Conservation (phyloP, 2,329 filamentous ascomycete genomes). For the Fusarium fujikuroi region DNA sequence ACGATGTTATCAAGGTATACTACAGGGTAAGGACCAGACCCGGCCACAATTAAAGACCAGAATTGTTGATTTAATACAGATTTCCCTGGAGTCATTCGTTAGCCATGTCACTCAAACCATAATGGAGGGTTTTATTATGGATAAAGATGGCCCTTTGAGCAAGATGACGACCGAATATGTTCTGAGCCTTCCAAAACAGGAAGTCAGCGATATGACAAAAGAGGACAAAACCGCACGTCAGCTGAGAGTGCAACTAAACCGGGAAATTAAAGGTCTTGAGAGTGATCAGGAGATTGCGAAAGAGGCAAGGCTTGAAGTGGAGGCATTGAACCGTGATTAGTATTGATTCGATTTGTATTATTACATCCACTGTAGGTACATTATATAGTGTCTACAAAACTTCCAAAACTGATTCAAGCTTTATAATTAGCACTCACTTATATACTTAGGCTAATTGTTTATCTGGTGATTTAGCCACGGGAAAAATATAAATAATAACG, state of each 20-base stretch:
- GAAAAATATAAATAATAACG: not conserved
- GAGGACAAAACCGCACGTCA: not conserved
- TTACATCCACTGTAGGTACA: not conserved
- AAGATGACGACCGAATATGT: not conserved
- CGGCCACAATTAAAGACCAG: not conserved
- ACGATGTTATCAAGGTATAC: not conserved
- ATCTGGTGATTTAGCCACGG: rapidly evolving
- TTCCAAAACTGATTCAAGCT: not conserved
- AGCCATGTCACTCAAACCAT: not conserved
- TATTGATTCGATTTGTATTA: not conserved
- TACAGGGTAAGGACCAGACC: not conserved
- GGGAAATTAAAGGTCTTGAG: not conserved
- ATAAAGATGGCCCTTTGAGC: not conserved
- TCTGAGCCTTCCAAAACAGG: not conserved
- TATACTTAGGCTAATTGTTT: not conserved
- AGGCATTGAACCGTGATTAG: not conserved
- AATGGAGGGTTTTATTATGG: not conserved
- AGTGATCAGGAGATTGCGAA: not conserved
- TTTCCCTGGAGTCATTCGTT: not conserved
- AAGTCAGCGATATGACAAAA: not conserved
- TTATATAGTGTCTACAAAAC: not conserved
- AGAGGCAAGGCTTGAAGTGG: not conserved
- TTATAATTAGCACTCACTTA: not conserved
- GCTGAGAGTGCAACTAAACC: not conserved
- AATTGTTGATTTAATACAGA: not conserved